Evolutionary conservation across 345 rosid genomes (phyloP), one percentile per base, ranked within the genome.

Genomic region (Dipteronia sinensis): DNA sequence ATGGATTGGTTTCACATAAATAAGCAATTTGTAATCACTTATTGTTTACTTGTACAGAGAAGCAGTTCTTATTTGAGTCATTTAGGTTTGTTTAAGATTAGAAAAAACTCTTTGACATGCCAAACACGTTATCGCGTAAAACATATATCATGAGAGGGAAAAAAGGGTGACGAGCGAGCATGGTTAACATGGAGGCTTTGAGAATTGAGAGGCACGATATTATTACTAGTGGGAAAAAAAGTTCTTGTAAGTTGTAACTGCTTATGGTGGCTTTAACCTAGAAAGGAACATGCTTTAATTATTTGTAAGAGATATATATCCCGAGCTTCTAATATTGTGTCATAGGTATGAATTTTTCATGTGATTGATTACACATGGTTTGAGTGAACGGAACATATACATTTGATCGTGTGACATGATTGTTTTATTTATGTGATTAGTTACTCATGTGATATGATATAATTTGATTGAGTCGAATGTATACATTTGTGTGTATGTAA

Each of bases 51-150:
- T 75, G 15, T 19, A 20, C 2, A 0, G 29, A 51, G n/a, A 23
- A 67, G 71, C 27, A 53, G 27, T 65, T 74, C 23, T 12, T 63
- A 19, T 13, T 38, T 65, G 77, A 15, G 73, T 15, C 58, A 31
- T 49, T 46, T 44, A 49, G 20, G n/a, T 19, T 15, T 53, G 6
- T 49, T 49, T 49, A 49, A n/a, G 53, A 71, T 25, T 42, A 25
- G 22, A 56, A 65, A 42, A 59, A 73, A 65, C 79, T 59, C n/a
- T 53, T 53, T 69, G 80, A 42, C 84, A 73, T 72, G 77, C 74
- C 69, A 42, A 69, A 79, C 85, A 85, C 83, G 85, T 71, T 42
- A 84, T 44, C n/a, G 6, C 65, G 61, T 74, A n/a, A 46, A 46
- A 2, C 40, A 72, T 22, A 19, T 19, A 0, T 20, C 46, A 42